Base-by-base conservation (phyloP, 208 protist species). In the Leishmania mexicana region DNA sequence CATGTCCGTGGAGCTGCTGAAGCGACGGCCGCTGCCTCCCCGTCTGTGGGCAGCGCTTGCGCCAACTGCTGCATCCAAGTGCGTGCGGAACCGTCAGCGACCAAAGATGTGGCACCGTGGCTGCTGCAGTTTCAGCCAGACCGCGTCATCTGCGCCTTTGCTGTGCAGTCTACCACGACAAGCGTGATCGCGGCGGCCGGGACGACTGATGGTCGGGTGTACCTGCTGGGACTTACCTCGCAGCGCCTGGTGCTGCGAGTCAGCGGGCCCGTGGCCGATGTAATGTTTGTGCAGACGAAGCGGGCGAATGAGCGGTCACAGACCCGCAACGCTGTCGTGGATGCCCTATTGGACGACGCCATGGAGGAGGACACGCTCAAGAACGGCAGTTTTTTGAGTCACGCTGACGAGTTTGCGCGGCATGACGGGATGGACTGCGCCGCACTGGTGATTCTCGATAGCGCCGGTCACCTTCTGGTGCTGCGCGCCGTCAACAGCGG, bases 191-290 rank as follows among this genome's bases (percentile, higher is more conserved):
- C 85, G 2, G 94, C 90, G 5, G 81, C 89, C 38, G 94, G 94
- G 68, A 92, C 88, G 8, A 91, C 85, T 17, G 91, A 93, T 71
- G 94, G 94, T 1, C 86, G 87, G 21, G 65, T 97, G 5, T 81
- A 88, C 74, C 47, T 96, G 47, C 72, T 97, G 13, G 68, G 78
- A 35, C 40, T 35, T 2, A 78, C 81, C 42, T 79, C 84, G 35
- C 64, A 54, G 21, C 86, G 84, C 28, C 67, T 88, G 15, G 83
- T 89, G 31, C 84, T 87, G 24, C 91, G 88, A 7, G 85, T 93
- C 38, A 85, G 87, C 28, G 94, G 94, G 10, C 94, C 94, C 19
- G 89, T 97, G 71, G 87, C 89, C 10, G 94, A 97, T 81, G 49
- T 90, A 19, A 77, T 82, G 17, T 96, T 97, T 85, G 89, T 92